Percentiles rank a stretch among this genome's conserved stretches.
phyloP scores from a whole-genome alignment of 306 rosid genomes.

The Nissolia schottii region DNA sequence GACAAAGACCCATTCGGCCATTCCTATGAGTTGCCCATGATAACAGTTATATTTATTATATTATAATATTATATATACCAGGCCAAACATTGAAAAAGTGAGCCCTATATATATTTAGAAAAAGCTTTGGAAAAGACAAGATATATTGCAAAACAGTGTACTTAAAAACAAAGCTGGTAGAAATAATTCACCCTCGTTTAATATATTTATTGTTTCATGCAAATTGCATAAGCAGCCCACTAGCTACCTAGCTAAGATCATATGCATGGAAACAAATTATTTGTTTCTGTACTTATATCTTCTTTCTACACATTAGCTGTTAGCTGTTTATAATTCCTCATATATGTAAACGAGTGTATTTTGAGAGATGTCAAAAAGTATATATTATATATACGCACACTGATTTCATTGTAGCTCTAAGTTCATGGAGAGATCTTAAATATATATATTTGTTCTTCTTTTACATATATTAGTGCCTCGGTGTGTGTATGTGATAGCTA shows the following conservation, averaged over 20 bases:
- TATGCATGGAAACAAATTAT: not conserved
- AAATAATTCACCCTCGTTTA: not conserved
- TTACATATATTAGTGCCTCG: too few relatives aligned
- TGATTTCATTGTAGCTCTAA: not conserved
- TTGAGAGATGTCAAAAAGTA: not conserved
- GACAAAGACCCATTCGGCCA: not conserved
- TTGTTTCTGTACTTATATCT: not conserved
- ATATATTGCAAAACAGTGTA: not conserved
- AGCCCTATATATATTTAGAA: not conserved
- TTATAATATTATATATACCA: too few relatives aligned
- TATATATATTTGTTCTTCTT: not conserved
- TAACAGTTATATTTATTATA: not conserved
- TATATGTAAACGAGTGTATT: not conserved
- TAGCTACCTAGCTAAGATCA: too few relatives aligned
- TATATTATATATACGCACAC: too few relatives aligned
- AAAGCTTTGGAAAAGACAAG: not conserved
- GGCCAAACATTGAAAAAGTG: not conserved
- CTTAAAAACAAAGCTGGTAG: not conserved
- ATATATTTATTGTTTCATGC: not conserved
- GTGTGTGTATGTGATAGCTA: too few relatives aligned
- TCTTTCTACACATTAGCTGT: not conserved
- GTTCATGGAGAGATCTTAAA: not conserved
- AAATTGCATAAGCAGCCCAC: not conserved
- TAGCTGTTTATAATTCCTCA: too few relatives aligned
- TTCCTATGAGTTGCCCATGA: not conserved